Percentiles rank a stretch among this genome's conserved stretches.
These are phyloP conservation scores for Zasmidium angulare DNA, from an alignment of 2,329 filamentous ascomycete genomes.

Conservation along the genomic window DNA sequence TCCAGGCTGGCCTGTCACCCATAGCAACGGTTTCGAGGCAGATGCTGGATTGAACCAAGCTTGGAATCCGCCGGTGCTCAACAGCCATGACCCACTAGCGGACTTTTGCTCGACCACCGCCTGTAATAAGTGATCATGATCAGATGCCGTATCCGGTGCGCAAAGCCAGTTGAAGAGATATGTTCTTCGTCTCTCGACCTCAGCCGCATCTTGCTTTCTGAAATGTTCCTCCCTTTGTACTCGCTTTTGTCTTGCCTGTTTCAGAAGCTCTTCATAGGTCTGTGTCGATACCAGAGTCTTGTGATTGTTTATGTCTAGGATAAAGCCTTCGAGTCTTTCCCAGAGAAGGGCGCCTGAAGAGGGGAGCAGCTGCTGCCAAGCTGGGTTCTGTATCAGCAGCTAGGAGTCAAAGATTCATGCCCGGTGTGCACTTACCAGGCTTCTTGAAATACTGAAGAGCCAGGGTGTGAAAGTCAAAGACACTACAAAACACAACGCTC, in stretches of 20 bases:
- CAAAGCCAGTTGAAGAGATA: conserved; percentile 3
- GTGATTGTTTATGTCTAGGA: neutral
- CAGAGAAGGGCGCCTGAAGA: neutral
- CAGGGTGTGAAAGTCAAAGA: neutral
- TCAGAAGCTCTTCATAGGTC: neutral
- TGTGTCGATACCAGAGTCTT: neutral
- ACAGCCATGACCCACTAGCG: conserved; percentile 8
- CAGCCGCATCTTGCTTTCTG: neutral
- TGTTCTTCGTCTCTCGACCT: neutral
- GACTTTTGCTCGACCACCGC: neutral
- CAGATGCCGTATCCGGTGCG: neutral
- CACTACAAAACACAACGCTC: neutral
- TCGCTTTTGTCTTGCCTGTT: neutral
- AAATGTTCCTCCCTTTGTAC: neutral
- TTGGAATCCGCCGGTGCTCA: neutral
- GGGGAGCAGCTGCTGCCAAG: neutral
- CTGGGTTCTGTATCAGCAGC: neutral
- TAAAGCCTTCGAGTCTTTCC: neutral
- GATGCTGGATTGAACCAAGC: conserved; percentile 5
- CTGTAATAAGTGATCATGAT: neutral
- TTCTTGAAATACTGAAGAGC: neutral
- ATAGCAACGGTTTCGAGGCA: conserved; percentile 1
- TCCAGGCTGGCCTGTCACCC: conserved; percentile 8
- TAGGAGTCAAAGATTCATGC: too few relatives aligned
- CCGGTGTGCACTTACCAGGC: neutral